Base-by-base conservation (phyloP, 192 early-diverging fungal species). In the Spizellomyces punctatus region DNA sequence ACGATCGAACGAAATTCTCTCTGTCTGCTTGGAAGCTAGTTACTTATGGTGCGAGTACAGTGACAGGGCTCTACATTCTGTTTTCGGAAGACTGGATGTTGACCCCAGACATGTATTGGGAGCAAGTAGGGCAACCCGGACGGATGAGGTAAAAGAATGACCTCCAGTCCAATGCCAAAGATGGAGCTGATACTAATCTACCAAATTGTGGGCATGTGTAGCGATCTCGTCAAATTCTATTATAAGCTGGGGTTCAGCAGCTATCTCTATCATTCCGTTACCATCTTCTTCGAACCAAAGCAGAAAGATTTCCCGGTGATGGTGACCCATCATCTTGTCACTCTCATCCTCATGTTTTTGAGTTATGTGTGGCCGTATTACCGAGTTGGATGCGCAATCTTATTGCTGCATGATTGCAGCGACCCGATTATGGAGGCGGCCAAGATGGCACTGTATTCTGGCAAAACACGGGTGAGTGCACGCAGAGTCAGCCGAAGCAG, bases 351-450 rank as follows among this genome's bases (percentile, higher is more conserved):
- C 27, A 82, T 85, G 16, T 60, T 48, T 22, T 66, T 76, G n/a
- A 80, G 78, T 50, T 82, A 81, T 50, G 2, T 69, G 17, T 78
- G 69, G 60, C 72, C 74, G 16, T 83, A 73, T 64, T 80, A 73
- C 46, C 62, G 83, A 12, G 65, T 85, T 49, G 83, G 83, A 10
- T 69, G 66, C 44, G 76, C 77, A 36, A 79, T 85, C 55, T 58
- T 79, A 5, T 58, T 81, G 5, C 64, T 85, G 61, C 83, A 85
- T 66, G 83, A 85, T 54, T 43, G 77, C 41, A 58, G 63, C 44
- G 83, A 85, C 69, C 83, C 83, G 5, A 59, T 82, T 63, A 79
- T 85, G 83, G 83, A 85, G 65, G 58, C 81, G 47, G 83, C 83
- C 6, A 85, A 85, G 58, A 71, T 78, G 62, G 61, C 58, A 8